Percentiles rank a stretch among this genome's conserved stretches.
These are phyloP conservation scores for Diplosphaera chodatii DNA, from an alignment of 139 green algal genomes.

Conservation along the genomic window DNA sequence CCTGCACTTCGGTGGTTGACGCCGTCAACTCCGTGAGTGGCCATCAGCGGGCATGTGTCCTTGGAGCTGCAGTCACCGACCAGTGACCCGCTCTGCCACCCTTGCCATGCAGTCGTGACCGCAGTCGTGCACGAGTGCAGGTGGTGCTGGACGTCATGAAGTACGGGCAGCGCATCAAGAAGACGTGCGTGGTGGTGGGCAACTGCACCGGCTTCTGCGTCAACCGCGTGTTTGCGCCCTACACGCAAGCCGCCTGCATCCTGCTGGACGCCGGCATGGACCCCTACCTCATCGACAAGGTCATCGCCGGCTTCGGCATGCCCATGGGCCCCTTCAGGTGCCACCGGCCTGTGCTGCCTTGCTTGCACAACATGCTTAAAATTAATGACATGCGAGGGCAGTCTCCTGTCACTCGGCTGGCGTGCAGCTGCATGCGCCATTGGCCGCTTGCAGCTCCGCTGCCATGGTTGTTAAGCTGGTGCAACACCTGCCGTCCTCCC, in stretches of 20 bases:
- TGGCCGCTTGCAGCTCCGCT: too few relatives aligned
- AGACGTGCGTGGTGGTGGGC: constrained; percentile 96
- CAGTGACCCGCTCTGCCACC: too few relatives aligned
- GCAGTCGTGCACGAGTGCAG: constrained; percentile 31
- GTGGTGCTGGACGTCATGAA: constrained; percentile 87
- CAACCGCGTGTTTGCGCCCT: constrained; percentile 99
- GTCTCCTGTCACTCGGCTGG: too few relatives aligned
- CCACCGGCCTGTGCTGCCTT: not conserved
- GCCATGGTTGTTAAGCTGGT: too few relatives aligned
- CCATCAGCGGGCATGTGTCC: too few relatives aligned
- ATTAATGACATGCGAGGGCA: not conserved
- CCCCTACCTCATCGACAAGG: constrained; percentile 84
- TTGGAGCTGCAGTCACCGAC: too few relatives aligned
- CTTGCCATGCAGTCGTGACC: too few relatives aligned
- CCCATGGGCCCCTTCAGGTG: constrained; percentile 95
- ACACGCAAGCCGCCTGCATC: constrained; percentile 88
- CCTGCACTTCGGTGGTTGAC: too few relatives aligned
- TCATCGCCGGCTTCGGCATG: constrained; percentile 93
- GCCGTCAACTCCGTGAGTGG: too few relatives aligned
- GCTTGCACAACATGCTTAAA: not conserved
- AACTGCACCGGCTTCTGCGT: constrained; percentile 99
- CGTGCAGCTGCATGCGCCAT: too few relatives aligned
- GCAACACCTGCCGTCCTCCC: too few relatives aligned
- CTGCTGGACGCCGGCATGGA: constrained; percentile 85
- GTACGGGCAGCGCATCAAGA: constrained; percentile 84